These are phyloP conservation scores for Cladobotryum protrusum DNA, from an alignment of 2,329 filamentous ascomycete genomes.

Conservation along the genomic window DNA sequence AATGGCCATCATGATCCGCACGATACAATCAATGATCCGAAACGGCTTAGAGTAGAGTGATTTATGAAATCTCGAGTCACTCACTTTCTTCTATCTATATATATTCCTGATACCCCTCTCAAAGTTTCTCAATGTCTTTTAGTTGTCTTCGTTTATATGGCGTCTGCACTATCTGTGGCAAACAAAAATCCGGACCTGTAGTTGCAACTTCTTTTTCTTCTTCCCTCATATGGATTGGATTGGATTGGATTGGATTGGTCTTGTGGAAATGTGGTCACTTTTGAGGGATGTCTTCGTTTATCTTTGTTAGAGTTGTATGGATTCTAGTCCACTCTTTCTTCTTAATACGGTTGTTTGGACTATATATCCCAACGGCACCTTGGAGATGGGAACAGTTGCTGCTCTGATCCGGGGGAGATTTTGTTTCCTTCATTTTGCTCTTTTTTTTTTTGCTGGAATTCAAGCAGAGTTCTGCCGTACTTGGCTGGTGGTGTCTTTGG, in stretches of 20 bases:
- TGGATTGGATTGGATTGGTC: no score
- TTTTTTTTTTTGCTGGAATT: neutral
- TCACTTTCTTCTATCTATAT: constrained; percentile 5
- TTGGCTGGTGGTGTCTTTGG: no score
- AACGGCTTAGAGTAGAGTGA: constrained; percentile 48
- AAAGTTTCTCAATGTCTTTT: constrained; percentile 12
- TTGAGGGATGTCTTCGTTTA: neutral
- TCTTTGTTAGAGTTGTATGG: no score
- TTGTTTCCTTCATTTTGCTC: neutral
- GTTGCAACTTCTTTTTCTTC: no score
- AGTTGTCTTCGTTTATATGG: neutral
- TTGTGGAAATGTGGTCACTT: neutral
- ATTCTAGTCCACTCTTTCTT: no score
- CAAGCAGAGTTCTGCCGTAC: no score
- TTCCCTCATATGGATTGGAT: no score
- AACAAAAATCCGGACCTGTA: no score
- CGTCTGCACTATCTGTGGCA: neutral
- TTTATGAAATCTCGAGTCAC: neutral
- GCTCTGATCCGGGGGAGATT: no score
- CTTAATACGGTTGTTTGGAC: no score
- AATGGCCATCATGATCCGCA: constrained; percentile 35
- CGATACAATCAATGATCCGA: constrained; percentile 41
- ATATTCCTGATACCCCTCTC: constrained; percentile 9
- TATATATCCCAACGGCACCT: no score
- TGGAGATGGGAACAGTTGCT: no score